These are phyloP conservation scores for Micractinium sp. DNA, from an alignment of 139 green algal genomes.

Conservation along the genomic window DNA sequence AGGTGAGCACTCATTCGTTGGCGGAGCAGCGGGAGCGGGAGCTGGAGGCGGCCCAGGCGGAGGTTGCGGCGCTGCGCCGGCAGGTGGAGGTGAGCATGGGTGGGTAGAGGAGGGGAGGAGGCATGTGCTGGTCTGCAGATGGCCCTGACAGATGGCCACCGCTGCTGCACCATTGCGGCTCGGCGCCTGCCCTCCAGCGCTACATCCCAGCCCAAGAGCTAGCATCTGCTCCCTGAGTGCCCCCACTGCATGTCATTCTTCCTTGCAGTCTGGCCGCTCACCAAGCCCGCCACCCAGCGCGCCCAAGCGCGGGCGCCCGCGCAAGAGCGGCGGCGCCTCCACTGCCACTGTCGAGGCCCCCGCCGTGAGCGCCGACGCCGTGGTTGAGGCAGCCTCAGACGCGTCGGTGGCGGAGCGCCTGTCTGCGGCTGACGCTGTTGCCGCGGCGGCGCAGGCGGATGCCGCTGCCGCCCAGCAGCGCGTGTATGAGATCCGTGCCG, in stretches of 20 bases:
- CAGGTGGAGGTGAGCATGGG: neutral
- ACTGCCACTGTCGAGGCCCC: neutral
- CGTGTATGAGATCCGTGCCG: conserved; percentile 44
- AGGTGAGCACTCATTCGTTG: neutral
- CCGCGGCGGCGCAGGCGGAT: neutral
- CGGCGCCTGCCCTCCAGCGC: neutral
- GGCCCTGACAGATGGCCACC: neutral
- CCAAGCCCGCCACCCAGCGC: neutral
- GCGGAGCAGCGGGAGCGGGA: neutral
- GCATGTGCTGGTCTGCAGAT: no score
- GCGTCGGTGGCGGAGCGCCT: neutral
- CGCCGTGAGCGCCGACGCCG: neutral
- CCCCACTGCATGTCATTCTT: no score
- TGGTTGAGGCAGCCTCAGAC: neutral
- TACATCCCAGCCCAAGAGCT: no score
- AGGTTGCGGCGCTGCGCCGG: neutral
- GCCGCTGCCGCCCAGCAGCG: conserved; percentile 26
- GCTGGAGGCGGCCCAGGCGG: neutral
- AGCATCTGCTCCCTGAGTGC: neutral
- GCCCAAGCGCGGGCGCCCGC: neutral
- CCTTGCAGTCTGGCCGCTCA: neutral
- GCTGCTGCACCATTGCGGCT: neutral
- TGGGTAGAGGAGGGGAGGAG: neutral
- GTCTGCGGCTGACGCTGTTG: neutral
- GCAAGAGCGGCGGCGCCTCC: neutral